Evolutionary conservation across 2,329 filamentous ascomycete species (phyloP).

Genomic region (Coleophoma cylindrospora): DNA sequence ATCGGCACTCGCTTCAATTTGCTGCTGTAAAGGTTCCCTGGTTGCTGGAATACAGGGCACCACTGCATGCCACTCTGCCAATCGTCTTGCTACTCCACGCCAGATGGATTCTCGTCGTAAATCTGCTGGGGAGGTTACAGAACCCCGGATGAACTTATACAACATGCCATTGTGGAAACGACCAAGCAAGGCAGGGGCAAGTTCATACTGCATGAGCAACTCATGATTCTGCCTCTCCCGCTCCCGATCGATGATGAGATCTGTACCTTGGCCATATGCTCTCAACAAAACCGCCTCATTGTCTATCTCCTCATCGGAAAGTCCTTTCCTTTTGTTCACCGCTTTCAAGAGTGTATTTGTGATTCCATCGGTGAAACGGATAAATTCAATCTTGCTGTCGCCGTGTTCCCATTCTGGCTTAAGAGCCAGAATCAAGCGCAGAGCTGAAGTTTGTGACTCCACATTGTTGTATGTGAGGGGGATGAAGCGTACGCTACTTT

Average conservation of each 20-base stretch:
- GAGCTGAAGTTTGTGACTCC: constrained; percentile 74
- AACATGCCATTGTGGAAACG: constrained; percentile 95
- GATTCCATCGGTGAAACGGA: constrained; percentile 95
- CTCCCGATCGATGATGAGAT: constrained; percentile 92
- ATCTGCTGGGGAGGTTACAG: constrained; percentile 74
- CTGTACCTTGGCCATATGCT: constrained; percentile 91
- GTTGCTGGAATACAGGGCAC: constrained; percentile 50
- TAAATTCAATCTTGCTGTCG: constrained; percentile 73
- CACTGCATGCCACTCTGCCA: constrained; percentile 89
- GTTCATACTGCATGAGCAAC: constrained; percentile 73
- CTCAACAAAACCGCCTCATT: constrained; percentile 81
- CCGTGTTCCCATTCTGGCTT: constrained; percentile 76
- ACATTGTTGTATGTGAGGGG: constrained; percentile 72
- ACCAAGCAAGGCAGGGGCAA: constrained; percentile 83
- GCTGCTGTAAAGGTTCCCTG: constrained; percentile 18
- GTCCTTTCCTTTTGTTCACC: constrained; percentile 63
- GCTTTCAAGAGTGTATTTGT: constrained; percentile 88
- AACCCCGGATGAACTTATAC: constrained; percentile 84
- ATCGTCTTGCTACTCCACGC: constrained; percentile 73
- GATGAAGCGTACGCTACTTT: constrained; percentile 52
- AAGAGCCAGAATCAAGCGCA: constrained; percentile 72
- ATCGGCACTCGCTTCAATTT: constrained; percentile 31
- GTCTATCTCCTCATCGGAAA: constrained; percentile 74
- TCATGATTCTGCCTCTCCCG: constrained; percentile 78
- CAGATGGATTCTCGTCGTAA: constrained; percentile 72